Evolutionary conservation across 805 yeast species (phyloP).

Genomic region (Metschnikowia reukaufii): DNA sequence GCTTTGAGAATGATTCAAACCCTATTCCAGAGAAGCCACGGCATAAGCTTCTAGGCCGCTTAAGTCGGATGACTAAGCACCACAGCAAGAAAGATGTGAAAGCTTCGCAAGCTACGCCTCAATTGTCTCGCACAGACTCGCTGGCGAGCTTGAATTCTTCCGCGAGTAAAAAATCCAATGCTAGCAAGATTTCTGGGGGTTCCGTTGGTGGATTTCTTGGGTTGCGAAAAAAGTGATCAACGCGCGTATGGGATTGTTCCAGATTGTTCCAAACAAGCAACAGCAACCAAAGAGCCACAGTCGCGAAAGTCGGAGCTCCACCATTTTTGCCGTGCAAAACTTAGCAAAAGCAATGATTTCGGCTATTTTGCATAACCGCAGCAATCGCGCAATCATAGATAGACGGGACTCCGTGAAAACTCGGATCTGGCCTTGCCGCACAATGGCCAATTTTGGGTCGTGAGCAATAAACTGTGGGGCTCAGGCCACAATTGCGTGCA

Average conservation of each 20-base stretch:
- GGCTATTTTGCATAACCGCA: not conserved
- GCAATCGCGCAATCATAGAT: too few species aligned
- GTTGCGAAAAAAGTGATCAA: conserved; percentile 7
- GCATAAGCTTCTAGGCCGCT: conserved; percentile 19
- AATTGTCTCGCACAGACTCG: conserved; percentile 18
- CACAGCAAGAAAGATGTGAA: conserved; percentile 10
- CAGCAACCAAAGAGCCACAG: not conserved
- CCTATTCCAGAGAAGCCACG: conserved; percentile 1
- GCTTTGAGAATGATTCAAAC: not conserved
- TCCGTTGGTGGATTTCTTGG: conserved; percentile 11
- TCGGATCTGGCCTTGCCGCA: not conserved
- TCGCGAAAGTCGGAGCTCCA: not conserved
- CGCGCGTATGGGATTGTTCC: not conserved
- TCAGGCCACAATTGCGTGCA: not conserved
- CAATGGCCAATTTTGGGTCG: not conserved
- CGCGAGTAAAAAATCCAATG: conserved; percentile 20
- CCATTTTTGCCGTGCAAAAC: not conserved
- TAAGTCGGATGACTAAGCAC: conserved; percentile 18
- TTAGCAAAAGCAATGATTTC: not conserved
- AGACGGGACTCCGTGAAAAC: not conserved
- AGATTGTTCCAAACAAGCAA: not conserved
- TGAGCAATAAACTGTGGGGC: not conserved
- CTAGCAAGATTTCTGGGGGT: conserved; percentile 7
- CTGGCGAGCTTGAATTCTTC: conserved; percentile 22
- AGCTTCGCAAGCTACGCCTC: conserved; percentile 4